These are phyloP conservation scores for Fomitopsis betulina DNA, from an alignment of 1,284 basidiomycete genomes.

Conservation along the genomic window DNA sequence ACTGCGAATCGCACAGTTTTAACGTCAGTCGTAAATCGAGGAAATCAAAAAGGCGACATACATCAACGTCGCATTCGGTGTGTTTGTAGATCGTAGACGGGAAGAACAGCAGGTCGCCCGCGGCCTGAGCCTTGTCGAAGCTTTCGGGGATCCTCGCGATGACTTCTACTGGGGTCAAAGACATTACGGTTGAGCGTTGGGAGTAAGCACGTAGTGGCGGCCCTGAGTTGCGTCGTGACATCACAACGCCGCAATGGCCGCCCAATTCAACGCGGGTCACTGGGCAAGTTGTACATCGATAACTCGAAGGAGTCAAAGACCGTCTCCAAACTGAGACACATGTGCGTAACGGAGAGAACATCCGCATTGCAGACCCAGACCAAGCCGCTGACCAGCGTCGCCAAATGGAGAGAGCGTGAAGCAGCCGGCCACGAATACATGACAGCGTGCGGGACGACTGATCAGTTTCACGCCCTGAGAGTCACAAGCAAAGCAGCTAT, in stretches of 20 bases:
- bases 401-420: too few species aligned
- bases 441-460: background rate
- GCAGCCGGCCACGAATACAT: too few species aligned
- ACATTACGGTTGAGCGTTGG: background rate
- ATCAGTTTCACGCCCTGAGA: background rate
- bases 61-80: conserved; percentile 59
- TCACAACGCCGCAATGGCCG: background rate
- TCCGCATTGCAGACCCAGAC: background rate
- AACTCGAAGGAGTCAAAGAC: background rate
- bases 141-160: conserved; percentile 52
- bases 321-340: background rate
- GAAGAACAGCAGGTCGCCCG: conserved; percentile 75
- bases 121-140: conserved; percentile 58
- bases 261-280: background rate
- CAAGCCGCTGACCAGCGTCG: background rate
- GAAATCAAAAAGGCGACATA: conserved; percentile 28
- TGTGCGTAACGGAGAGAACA: background rate
- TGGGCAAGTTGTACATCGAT: background rate
- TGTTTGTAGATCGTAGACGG: conserved; percentile 62
- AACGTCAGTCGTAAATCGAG: background rate
- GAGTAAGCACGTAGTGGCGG: background rate
- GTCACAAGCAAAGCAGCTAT: background rate
- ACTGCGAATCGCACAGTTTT: conserved; percentile 43
- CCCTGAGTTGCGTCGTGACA: background rate
- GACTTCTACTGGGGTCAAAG: conserved; percentile 36